Percentiles rank a stretch among this genome's conserved stretches.
Evolutionary conservation across 2,329 filamentous ascomycete genomes (phyloP).

Genomic region (Aspergillus proliferans): DNA sequence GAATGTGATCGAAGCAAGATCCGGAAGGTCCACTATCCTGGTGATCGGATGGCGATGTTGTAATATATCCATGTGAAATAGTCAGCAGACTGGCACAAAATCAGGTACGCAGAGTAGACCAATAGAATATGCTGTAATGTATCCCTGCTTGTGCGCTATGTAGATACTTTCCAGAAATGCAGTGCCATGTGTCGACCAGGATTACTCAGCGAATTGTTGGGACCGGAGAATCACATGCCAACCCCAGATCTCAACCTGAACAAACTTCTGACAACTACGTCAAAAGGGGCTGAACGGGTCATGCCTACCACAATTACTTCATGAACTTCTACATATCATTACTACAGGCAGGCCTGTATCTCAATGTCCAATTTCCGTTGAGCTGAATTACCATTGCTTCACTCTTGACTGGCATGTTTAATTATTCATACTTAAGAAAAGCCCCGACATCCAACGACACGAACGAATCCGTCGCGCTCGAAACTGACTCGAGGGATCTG

Average conservation of each 20-base stretch:
- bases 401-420: not conserved
- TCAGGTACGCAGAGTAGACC: not conserved
- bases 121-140: not conserved
- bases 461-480: not conserved
- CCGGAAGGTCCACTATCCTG: conserved; percentile 30
- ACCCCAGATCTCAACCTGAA: not conserved
- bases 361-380: not conserved
- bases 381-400: not conserved
- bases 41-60: conserved; percentile 29
- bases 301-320: too few relatives aligned
- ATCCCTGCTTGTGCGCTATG: not conserved
- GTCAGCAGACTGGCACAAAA: too few relatives aligned
- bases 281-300: not conserved
- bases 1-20: conserved; percentile 30
- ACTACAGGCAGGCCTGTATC: too few relatives aligned
- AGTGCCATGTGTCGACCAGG: not conserved
- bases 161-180: too few relatives aligned
- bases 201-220: not conserved
- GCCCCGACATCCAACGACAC: not conserved
- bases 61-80: conserved; percentile 9
- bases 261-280: not conserved
- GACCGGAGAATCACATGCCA: conserved; percentile 15
- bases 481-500: conserved; percentile 2
- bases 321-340: too few relatives aligned
- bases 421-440: not conserved